These are phyloP conservation scores for Fusarium verrucosum DNA, from an alignment of 2,329 filamentous ascomycete genomes.

Conservation along the genomic window DNA sequence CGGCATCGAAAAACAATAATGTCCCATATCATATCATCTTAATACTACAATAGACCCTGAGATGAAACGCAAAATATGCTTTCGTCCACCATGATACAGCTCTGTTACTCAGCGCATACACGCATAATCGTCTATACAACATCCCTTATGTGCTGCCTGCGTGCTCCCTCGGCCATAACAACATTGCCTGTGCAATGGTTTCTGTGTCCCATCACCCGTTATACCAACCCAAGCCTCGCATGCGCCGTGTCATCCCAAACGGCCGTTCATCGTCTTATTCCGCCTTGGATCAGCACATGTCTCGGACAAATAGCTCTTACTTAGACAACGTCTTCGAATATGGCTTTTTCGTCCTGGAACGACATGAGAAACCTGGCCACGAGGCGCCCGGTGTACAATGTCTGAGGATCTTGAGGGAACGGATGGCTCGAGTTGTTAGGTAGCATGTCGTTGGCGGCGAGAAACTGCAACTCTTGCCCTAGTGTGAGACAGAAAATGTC, in stretches of 20 bases:
- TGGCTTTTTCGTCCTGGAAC: conserved; percentile 60
- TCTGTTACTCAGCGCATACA: background rate
- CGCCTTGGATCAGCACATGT: conserved; percentile 22
- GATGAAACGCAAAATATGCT: background rate
- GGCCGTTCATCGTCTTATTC: conserved; percentile 22
- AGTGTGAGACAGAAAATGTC: conserved; percentile 20
- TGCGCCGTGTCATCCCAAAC: conserved; percentile 32
- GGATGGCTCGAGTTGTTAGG: conserved; percentile 57
- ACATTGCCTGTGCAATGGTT: conserved; percentile 18
- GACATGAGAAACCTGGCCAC: conserved; percentile 64
- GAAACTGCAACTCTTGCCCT: conserved; percentile 54
- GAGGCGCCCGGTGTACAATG: conserved; percentile 63
- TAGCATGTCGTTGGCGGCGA: conserved; percentile 58
- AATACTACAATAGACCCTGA: conserved; percentile 1
- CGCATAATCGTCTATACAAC: conserved; percentile 3
- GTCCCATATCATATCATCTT: background rate
- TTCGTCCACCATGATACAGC: conserved; percentile 1
- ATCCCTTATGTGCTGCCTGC: conserved; percentile 8
- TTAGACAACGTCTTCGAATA: conserved; percentile 52
- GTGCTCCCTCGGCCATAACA: conserved; percentile 1
- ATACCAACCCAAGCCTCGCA: conserved; percentile 23
- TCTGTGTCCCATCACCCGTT: conserved; percentile 13
- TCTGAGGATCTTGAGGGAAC: conserved; percentile 58
- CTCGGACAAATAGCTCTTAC: conserved; percentile 31
- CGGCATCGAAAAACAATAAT: background rate